phyloP scores from a whole-genome alignment of 495 filamentous ascomycete species.

The Pseudomonodictys pantanalensis region DNA sequence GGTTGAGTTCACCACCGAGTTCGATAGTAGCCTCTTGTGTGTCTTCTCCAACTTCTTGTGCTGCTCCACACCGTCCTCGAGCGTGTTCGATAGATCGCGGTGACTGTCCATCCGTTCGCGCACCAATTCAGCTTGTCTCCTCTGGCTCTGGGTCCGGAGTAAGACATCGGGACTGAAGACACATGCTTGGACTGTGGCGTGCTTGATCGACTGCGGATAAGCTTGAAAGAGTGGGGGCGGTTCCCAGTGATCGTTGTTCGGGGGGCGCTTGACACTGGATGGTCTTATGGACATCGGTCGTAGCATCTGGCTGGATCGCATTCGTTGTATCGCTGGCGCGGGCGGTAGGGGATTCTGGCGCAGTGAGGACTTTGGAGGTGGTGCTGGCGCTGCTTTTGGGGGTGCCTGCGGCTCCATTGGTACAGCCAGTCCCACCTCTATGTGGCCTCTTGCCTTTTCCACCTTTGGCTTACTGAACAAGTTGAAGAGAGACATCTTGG shows the following conservation, averaged over 20 bases:
- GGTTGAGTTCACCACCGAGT: slow-evolving; percentile 53
- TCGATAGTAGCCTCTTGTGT: slow-evolving; percentile 45
- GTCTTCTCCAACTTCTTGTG: slow-evolving; percentile 31
- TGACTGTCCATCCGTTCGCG: slow-evolving; percentile 43
- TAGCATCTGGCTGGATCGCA: slow-evolving; percentile 21
- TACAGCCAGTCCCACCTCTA: slow-evolving; percentile 37
- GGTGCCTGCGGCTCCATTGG: slow-evolving; percentile 23
- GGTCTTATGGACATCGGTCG: slow-evolving; percentile 19
- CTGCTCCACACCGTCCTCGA: slow-evolving; percentile 41
- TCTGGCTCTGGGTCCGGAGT: slow-evolving; percentile 57
- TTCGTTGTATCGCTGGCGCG: slow-evolving; percentile 13
- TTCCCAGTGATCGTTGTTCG: slow-evolving; percentile 51
- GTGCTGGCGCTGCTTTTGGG: slow-evolving; percentile 10
- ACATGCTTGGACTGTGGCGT: slow-evolving; percentile 52
- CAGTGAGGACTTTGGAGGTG: slow-evolving; percentile 24
- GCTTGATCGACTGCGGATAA: slow-evolving; percentile 76
- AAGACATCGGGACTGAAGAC: slow-evolving; percentile 57
- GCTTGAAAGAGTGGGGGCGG: slow-evolving; percentile 85
- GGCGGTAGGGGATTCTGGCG: slow-evolving; percentile 22
- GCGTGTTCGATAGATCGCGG: slow-evolving; percentile 37
- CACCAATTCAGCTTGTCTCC: slow-evolving; percentile 43
- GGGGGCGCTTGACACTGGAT: slow-evolving; percentile 9
- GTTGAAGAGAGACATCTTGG: slow-evolving; percentile 45
- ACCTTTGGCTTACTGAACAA: slow-evolving; percentile 46
- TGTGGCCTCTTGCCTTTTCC: slow-evolving; percentile 41